phyloP scores from a whole-genome alignment of 208 protist species.

The Wallacemonas sp. region DNA sequence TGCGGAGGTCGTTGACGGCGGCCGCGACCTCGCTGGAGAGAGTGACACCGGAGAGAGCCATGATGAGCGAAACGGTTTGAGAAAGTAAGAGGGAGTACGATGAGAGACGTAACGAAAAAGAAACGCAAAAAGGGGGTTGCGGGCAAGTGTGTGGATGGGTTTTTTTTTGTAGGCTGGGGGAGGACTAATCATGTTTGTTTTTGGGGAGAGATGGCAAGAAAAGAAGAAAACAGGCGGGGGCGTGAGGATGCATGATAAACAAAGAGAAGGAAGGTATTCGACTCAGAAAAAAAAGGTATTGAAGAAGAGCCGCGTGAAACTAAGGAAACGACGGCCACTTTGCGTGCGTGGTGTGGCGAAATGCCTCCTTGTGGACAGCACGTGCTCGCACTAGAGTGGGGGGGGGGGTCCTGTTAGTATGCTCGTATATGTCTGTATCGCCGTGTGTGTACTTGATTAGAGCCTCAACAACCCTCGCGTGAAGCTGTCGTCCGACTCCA shows the following conservation, averaged over 20 bases:
- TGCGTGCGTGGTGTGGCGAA: too few species aligned
- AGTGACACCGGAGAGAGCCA: slow-evolving; percentile 90
- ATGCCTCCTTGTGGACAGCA: too few species aligned
- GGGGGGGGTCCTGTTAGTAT: too few species aligned
- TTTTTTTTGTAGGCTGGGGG: not conserved
- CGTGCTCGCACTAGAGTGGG: not conserved
- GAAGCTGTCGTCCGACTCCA: slow-evolving; percentile 42
- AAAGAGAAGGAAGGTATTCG: slow-evolving; percentile 4
- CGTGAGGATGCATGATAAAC: not conserved
- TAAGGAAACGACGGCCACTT: not conserved
- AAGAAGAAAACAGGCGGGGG: not conserved
- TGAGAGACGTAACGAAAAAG: slow-evolving; percentile 16
- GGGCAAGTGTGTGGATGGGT: too few species aligned
- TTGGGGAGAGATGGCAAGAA: not conserved
- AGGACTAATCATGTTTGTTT: too few species aligned
- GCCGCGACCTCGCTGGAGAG: slow-evolving; percentile 61
- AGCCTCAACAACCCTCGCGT: slow-evolving; percentile 41
- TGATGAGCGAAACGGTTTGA: slow-evolving; percentile 26
- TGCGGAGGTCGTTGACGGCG: slow-evolving; percentile 79
- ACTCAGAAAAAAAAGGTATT: slow-evolving; percentile 8
- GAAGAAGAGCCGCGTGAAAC: not conserved
- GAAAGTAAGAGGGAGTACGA: not conserved
- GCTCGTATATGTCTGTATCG: not conserved
- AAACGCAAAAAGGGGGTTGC: slow-evolving; percentile 7
- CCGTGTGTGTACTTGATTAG: slow-evolving; percentile 9